Evolutionary conservation across 805 yeast species (phyloP).

Genomic region (Candida quercuum): DNA sequence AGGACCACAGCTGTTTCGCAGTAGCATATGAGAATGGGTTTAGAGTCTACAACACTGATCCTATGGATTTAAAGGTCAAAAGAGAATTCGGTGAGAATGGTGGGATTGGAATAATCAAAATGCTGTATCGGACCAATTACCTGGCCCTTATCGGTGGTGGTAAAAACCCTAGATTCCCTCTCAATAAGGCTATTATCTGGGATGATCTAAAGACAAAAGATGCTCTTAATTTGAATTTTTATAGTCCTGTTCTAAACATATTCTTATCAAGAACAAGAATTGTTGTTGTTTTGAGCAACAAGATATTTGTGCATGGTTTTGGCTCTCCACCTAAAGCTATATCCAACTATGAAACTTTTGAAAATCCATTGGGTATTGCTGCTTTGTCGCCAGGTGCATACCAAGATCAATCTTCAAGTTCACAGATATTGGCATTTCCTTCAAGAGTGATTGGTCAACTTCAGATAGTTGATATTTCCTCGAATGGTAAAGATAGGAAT

Average conservation of each 20-base stretch:
- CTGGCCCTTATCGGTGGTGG: slow-evolving; percentile 92
- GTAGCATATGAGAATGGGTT: slow-evolving; percentile 79
- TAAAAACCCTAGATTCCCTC: slow-evolving; percentile 66
- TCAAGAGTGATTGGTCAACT: slow-evolving; percentile 72
- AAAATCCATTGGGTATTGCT: slow-evolving; percentile 23
- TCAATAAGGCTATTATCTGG: slow-evolving; percentile 82
- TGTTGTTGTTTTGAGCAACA: slow-evolving; percentile 62
- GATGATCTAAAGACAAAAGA: slow-evolving; percentile 80
- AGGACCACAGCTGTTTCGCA: slow-evolving; percentile 87
- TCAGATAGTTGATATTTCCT: slow-evolving; percentile 71
- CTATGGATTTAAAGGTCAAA: slow-evolving; percentile 70
- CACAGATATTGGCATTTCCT: slow-evolving; percentile 69
- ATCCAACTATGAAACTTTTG: slow-evolving; percentile 23
- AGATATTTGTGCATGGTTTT: slow-evolving; percentile 73
- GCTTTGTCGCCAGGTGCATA: slow-evolving; percentile 23
- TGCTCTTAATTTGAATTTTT: slow-evolving; percentile 69
- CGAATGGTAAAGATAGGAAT: slow-evolving; percentile 57
- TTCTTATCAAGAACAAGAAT: slow-evolving; percentile 71
- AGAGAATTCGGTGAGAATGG: slow-evolving; percentile 38
- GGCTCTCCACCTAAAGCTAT: slow-evolving; percentile 71
- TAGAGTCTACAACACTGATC: slow-evolving; percentile 80
- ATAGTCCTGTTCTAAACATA: slow-evolving; percentile 69
- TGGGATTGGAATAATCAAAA: slow-evolving; percentile 72
- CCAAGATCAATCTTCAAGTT: slow-evolving; percentile 21
- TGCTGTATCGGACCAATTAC: slow-evolving; percentile 90